Base-by-base conservation (phyloP, 1,284 basidiomycete species). In the Cryptococcus neoformans region DNA sequence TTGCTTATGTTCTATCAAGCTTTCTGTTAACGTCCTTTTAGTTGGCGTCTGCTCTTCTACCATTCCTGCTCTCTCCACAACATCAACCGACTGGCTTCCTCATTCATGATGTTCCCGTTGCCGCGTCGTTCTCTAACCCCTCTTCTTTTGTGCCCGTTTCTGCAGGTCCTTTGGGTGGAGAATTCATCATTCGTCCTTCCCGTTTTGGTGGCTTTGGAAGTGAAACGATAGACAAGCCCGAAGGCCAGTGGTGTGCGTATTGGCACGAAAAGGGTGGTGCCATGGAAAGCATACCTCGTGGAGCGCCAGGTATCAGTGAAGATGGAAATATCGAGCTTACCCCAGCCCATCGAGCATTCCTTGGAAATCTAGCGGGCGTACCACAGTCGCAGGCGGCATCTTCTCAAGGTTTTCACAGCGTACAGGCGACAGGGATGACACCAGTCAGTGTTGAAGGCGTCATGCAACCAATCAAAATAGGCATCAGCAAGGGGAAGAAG, bases 81-180 rank as follows among this genome's bases (percentile, higher is more conserved):
- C 81, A 88, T 21, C 90, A 94, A 72, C 91, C 92, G 0, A 85
- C 85, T 34, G 92, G 92, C 3, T 94, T 94, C 77, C 83, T 89
- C 9, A 93, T 94, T 54, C 87, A 88, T 1, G 87, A 89, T 64
- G 83, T 85, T 36, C 89, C 90, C 0, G 87, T 93, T 6, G 91
- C 92, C 4, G 87, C 87, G 6, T 92, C 90, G 9, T 94, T 92
- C 72, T 91, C 90, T 44, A 88, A 92, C 73, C 84, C 87, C 2
- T 85, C 87, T 63, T 89, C 91, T 7, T 94, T 94, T 74, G 85
- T 89, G 64, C 87, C 87, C 5, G 81, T 84, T 17, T 84, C 91
- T 57, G 83, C 86, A 11, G 71, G 70, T 4, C 70, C 66, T 1
- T 60, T 70, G 1, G 70, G 72, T 17, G 64, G 64, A 6, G 63